phyloP scores from a whole-genome alignment of 1,284 basidiomycete genomes.

The Fomitopsis palustris region DNA sequence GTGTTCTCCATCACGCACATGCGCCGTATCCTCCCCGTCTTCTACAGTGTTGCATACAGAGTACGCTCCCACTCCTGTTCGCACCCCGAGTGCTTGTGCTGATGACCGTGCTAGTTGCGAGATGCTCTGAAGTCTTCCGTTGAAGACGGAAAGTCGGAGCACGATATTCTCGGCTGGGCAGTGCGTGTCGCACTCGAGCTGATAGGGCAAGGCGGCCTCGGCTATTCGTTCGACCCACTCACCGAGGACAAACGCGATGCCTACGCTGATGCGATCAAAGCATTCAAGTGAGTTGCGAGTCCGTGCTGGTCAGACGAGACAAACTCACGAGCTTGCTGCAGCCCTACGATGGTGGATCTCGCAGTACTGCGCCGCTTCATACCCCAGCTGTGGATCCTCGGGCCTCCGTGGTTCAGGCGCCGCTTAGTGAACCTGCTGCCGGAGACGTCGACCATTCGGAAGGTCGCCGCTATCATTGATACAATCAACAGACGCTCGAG shows the following conservation, averaged over 20 bases:
- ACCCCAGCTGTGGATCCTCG: conserved; percentile 23
- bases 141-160: conserved; percentile 6
- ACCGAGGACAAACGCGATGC: conserved; percentile 10
- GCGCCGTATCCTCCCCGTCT: conserved; percentile 13
- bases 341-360: not conserved
- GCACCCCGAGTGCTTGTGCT: not conserved
- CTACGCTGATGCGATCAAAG: conserved; percentile 17
- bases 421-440: conserved; percentile 32
- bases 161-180: conserved; percentile 22
- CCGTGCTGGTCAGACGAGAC: not conserved
- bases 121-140: conserved; percentile 9
- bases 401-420: conserved; percentile 31
- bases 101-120: conserved; percentile 13
- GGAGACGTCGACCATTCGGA: conserved; percentile 25
- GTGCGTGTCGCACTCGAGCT: conserved; percentile 22
- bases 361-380: conserved; percentile 11
- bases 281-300: conserved; percentile 8
- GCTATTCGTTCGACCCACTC: conserved; percentile 23
- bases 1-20: conserved; percentile 15
- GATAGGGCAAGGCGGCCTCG: conserved; percentile 25
- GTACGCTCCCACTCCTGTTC: not conserved
- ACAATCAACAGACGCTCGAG: conserved; percentile 11
- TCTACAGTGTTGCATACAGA: conserved; percentile 7
- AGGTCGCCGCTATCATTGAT: conserved; percentile 17
- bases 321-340: not conserved